Evolutionary conservation across 768 basidiomycete species (phyloP), one percentile per base, ranked within the genome.

Genomic region (Mycena vitilis): DNA sequence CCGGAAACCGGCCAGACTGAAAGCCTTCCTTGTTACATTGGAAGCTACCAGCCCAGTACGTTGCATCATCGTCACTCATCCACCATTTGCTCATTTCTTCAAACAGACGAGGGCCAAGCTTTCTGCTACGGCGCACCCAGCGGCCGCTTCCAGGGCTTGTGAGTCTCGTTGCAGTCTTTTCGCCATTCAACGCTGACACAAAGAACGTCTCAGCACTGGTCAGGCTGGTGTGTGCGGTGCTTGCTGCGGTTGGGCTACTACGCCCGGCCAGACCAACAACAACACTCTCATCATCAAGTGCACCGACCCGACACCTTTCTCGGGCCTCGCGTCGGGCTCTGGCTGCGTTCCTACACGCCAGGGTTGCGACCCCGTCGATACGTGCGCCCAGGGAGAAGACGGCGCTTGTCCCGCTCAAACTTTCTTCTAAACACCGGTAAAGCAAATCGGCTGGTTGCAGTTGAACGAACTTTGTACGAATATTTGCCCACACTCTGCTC

Each of bases 81-180:
- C 40, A 40, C 40, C 40, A 5, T 18, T 20, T 5, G 15, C 34
- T 48, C 18, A 22, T 9, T 11, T 5, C 20, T 13, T 48, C 18
- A 20, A 54, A 9, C 13, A 60, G 61, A 62, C 25, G 12, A 16
- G 6, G 42, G 38, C 7, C 61, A 62, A 25, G 36, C 18, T 22
- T 62, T 62, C 40, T 62, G 61, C 42, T 62, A 54, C 20, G 52
- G 52, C 5, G 61, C 61, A 7, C 42, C 61, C 25, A 62, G 40
- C 18, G 61, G 61, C 18, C 61, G 61, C 15, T 62, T 44, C 20
- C 51, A 44, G 37, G 42, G 40, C 57, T 5, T 45, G 55, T 56
- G 25, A 40, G 55, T 56, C 22, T 20, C 16, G 18, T 34, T 15
- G 5, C 40, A n/a, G 42, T 56, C 12, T 13, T 12, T 56, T 1